These are phyloP conservation scores for Penicillium cataractarum DNA, from an alignment of 495 filamentous ascomycete genomes.

Conservation along the genomic window DNA sequence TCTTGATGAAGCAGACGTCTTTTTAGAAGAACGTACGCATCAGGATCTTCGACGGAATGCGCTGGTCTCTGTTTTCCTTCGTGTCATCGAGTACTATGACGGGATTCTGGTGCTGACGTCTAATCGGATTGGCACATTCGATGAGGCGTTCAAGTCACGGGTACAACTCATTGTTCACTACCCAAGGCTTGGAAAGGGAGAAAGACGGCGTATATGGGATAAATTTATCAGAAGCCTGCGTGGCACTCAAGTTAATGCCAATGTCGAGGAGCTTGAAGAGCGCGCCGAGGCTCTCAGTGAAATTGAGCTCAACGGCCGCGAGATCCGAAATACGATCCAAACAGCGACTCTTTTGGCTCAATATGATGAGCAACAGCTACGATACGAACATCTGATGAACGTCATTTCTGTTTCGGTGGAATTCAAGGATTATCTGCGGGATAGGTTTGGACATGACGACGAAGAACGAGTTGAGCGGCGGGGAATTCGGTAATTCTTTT, in stretches of 20 bases:
- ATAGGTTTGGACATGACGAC: conserved; percentile 3
- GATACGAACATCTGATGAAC: not conserved
- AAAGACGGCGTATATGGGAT: too few relatives aligned
- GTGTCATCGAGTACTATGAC: not conserved
- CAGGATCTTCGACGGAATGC: not conserved
- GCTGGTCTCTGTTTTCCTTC: not conserved
- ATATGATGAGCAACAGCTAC: too few relatives aligned
- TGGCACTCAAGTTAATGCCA: too few relatives aligned
- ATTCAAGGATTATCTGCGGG: conserved; percentile 1
- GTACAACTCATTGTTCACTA: too few relatives aligned
- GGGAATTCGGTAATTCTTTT: too few relatives aligned
- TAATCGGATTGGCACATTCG: not conserved
- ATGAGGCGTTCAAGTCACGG: not conserved
- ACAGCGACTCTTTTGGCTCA: not conserved
- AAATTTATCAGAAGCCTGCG: too few relatives aligned
- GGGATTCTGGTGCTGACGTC: not conserved
- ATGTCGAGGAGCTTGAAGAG: too few relatives aligned
- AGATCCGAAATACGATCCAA: not conserved
- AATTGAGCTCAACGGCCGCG: too few relatives aligned
- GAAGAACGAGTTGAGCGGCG: conserved; percentile 2
- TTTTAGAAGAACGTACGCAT: not conserved
- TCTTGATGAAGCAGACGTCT: not conserved
- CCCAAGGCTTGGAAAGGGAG: too few relatives aligned
- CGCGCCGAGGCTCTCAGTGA: too few relatives aligned
- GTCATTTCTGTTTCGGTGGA: not conserved